These are phyloP conservation scores for Colletotrichum sp. DNA, from an alignment of 2,329 filamentous ascomycete genomes.

Conservation along the genomic window DNA sequence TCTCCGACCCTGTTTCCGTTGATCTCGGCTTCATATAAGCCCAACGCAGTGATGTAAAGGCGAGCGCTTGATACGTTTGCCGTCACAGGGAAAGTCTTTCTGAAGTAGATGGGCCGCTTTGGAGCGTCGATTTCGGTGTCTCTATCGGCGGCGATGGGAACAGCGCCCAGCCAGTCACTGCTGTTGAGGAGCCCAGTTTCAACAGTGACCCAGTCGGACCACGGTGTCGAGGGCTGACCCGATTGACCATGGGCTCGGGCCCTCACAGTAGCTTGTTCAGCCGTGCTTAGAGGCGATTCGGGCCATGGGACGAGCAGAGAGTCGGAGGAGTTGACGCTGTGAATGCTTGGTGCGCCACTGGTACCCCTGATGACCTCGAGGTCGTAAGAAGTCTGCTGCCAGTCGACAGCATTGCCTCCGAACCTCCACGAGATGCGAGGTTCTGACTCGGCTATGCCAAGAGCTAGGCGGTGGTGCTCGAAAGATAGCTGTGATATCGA, in stretches of 20 bases:
- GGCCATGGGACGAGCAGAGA: conserved; percentile 53
- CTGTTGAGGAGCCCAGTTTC: conserved; percentile 38
- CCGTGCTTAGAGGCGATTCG: conserved; percentile 31
- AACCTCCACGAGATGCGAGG: conserved; percentile 55
- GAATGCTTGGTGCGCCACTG: conserved; percentile 7
- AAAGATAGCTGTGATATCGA: conserved; percentile 43
- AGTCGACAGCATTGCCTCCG: conserved; percentile 39
- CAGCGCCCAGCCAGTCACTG: conserved; percentile 34
- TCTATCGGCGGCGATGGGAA: conserved; percentile 32
- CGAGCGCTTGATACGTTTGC: conserved; percentile 37
- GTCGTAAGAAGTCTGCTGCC: conserved; percentile 49
- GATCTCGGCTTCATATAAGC: conserved; percentile 51
- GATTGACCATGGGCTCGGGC: conserved; percentile 35
- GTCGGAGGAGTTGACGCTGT: conserved; percentile 34
- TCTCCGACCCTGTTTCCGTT: conserved; percentile 49
- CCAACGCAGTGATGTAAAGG: conserved; percentile 52
- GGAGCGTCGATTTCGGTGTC: conserved; percentile 30
- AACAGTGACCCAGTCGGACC: conserved; percentile 34
- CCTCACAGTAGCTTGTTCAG: conserved; percentile 36
- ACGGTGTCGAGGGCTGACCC: conserved; percentile 27
- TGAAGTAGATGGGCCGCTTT: conserved; percentile 30
- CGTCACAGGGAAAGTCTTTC: conserved; percentile 23
- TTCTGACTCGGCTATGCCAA: conserved; percentile 48
- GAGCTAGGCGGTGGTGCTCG: conserved; percentile 43
- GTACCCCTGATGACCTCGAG: conserved; percentile 40